A percentile compares a stretch with the other conserved stretches of the same genome.
Evolutionary conservation across 805 yeast species (phyloP).

Genomic region (Candida nonsorbophila): DNA sequence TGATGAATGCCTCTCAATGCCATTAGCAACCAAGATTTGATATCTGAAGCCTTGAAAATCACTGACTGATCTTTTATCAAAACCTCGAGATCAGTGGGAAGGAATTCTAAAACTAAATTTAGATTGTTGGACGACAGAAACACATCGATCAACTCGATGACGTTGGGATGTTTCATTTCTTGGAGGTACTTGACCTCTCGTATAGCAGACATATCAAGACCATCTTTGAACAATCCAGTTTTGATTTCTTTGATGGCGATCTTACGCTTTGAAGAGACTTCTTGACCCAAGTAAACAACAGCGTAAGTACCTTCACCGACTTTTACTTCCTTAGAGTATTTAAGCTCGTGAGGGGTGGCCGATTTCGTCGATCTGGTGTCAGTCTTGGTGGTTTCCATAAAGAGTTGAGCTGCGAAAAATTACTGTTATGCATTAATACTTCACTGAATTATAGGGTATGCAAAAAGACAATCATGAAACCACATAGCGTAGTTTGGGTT

Average conservation of each 20-base stretch:
- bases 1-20: conserved; percentile 92
- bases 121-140: conserved; percentile 62
- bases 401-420: neutral
- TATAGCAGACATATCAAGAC: conserved; percentile 96
- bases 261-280: conserved; percentile 45
- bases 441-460: neutral
- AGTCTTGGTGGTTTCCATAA: neutral
- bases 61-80: conserved; percentile 74
- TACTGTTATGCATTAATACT: neutral
- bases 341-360: conserved; percentile 6
- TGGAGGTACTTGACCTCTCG: conserved; percentile 86
- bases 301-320: conserved; percentile 99
- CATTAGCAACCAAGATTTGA: conserved; percentile 93
- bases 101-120: conserved; percentile 86
- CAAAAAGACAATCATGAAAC: conserved; percentile 1
- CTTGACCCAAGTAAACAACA: conserved; percentile 83
- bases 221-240: conserved; percentile 90
- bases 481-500: neutral
- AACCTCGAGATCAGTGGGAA: conserved; percentile 84
- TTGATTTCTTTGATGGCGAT: conserved; percentile 96
- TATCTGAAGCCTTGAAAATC: conserved; percentile 78
- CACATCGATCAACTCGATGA: conserved; percentile 86
- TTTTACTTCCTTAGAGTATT: conserved; percentile 58
- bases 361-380: conserved; percentile 1
- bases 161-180: conserved; percentile 65